These are phyloP conservation scores for Hypoxylon sp. DNA, from an alignment of 2,329 filamentous ascomycete genomes.

Conservation along the genomic window DNA sequence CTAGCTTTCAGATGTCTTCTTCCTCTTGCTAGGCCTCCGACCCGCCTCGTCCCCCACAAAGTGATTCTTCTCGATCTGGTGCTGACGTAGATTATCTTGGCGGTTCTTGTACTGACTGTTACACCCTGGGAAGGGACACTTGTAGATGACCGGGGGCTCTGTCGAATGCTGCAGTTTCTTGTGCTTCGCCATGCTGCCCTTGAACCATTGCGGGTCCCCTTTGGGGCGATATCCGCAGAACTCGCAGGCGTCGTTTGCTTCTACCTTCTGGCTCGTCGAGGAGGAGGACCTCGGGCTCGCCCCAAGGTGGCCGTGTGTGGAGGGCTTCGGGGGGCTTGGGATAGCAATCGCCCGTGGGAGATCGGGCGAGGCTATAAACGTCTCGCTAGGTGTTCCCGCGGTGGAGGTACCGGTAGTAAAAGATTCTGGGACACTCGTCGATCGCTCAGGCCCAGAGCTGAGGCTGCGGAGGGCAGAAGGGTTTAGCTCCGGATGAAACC, in stretches of 20 bases:
- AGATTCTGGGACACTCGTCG: constrained; percentile 19
- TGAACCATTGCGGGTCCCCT: constrained; percentile 66
- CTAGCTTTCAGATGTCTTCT: constrained; percentile 48
- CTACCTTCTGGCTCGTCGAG: constrained; percentile 47
- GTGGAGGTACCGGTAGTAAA: constrained; percentile 18
- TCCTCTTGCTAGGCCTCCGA: constrained; percentile 57
- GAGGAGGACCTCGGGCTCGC: constrained; percentile 26
- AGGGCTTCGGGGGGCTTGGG: constrained; percentile 28
- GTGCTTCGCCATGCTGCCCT: constrained; percentile 67
- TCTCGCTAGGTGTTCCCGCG: constrained; percentile 31
- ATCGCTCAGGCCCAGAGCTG: constrained; percentile 19
- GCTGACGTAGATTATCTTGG: constrained; percentile 63
- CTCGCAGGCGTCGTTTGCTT: constrained; percentile 58
- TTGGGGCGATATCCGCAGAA: constrained; percentile 64
- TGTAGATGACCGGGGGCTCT: constrained; percentile 59
- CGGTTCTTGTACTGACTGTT: constrained; percentile 64
- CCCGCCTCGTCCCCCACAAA: constrained; percentile 54
- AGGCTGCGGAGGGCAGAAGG: constrained; percentile 27
- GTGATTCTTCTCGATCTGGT: constrained; percentile 65
- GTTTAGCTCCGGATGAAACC: too few species aligned
- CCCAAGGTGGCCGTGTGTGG: constrained; percentile 26
- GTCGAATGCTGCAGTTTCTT: constrained; percentile 62
- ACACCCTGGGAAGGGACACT: constrained; percentile 62
- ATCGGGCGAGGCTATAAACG: constrained; percentile 35
- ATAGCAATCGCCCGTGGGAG: constrained; percentile 14